Conservation (phyloP, 2,329 filamentous ascomycete genomes). For the Alternaria panax region DNA sequence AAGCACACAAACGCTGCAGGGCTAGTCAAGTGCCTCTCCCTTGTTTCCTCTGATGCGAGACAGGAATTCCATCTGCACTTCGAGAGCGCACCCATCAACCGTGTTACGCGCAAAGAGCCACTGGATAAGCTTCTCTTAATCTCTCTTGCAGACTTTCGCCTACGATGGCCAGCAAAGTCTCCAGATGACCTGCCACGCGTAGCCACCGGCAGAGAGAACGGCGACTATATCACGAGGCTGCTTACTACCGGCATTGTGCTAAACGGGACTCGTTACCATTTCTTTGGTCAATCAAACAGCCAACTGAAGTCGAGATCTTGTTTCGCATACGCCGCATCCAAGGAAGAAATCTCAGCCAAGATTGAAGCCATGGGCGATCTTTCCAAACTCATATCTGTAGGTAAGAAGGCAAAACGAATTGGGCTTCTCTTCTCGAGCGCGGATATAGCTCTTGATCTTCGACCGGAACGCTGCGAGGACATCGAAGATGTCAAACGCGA, state of each 20-base stretch:
- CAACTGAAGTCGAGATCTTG: constrained; percentile 55
- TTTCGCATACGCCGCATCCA: constrained; percentile 48
- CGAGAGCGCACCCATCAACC: too few relatives aligned
- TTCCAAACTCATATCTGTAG: constrained; percentile 40
- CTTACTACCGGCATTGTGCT: constrained; percentile 46
- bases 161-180: too few relatives aligned
- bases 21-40: too few relatives aligned
- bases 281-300: constrained; percentile 56
- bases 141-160: too few relatives aligned
- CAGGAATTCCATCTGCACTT: too few relatives aligned
- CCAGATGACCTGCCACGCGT: constrained; percentile 16
- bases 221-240: constrained; percentile 48
- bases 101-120: too few relatives aligned
- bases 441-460: too few relatives aligned
- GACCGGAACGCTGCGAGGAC: constrained; percentile 43
- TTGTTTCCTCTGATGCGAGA: too few relatives aligned
- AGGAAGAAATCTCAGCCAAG: constrained; percentile 43
- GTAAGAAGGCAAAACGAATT: too few relatives aligned
- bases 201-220: constrained; percentile 44
- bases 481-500: constrained; percentile 44
- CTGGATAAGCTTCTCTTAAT: too few relatives aligned
- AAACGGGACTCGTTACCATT: constrained; percentile 50
- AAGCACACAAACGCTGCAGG: too few relatives aligned
- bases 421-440: too few relatives aligned
- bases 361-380: constrained; percentile 53